Percentiles rank a stretch among this genome's conserved stretches.
phyloP scores from a whole-genome alignment of 805 yeast species.

The Jamesozyma jinghongensis region DNA sequence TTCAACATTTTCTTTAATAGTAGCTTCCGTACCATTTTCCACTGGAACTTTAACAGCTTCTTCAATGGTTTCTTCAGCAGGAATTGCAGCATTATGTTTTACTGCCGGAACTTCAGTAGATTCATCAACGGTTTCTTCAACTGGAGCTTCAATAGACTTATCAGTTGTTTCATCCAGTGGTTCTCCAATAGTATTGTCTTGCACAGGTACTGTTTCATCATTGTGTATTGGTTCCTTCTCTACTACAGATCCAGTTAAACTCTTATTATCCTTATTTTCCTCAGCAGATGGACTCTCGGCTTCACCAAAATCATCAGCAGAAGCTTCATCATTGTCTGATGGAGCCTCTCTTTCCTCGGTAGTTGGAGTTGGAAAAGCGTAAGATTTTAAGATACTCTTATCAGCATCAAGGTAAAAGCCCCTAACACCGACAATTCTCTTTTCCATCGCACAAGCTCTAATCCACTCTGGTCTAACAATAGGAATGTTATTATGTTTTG shows the following conservation, averaged over 20 bases:
- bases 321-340: slow-evolving; percentile 1
- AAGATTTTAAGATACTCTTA: slow-evolving; percentile 35
- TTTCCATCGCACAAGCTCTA: slow-evolving; percentile 82
- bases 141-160: slow-evolving; percentile 4
- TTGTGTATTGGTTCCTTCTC: slow-evolving; percentile 1
- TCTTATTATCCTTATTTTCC: background rate
- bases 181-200: slow-evolving; percentile 2
- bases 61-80: slow-evolving; percentile 5
- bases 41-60: slow-evolving; percentile 2
- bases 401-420: slow-evolving; percentile 64
- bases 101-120: slow-evolving; percentile 6
- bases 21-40: slow-evolving; percentile 4
- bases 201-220: background rate
- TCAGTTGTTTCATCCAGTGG: slow-evolving; percentile 2
- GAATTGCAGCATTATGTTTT: slow-evolving; percentile 1
- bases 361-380: slow-evolving; percentile 32
- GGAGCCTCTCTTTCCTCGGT: background rate
- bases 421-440: slow-evolving; percentile 87
- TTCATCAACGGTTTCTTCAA: slow-evolving; percentile 1
- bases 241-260: background rate
- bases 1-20: slow-evolving; percentile 4
- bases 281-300: background rate
- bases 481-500: slow-evolving; percentile 80
- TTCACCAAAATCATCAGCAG: background rate
- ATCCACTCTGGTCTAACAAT: slow-evolving; percentile 95